These are phyloP conservation scores for Podochytrium sp. DNA, from an alignment of 192 early-diverging fungal genomes.

Conservation along the genomic window DNA sequence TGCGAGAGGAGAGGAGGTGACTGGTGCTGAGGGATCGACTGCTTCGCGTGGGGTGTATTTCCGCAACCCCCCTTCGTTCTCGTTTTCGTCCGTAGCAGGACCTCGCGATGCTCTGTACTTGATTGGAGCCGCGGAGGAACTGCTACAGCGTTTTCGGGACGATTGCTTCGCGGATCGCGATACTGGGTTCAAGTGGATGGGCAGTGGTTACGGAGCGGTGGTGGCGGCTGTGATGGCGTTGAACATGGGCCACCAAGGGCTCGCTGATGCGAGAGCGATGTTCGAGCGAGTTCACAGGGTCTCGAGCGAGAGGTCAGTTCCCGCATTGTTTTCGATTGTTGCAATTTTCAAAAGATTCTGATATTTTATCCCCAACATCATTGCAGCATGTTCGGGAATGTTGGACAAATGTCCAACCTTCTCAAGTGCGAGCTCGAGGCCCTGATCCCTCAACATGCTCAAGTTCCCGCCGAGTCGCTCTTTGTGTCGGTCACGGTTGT, in stretches of 20 bases:
- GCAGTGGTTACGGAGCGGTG: constrained; percentile 26
- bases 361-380: neutral
- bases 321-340: neutral
- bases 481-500: constrained; percentile 24
- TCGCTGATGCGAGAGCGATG: neutral
- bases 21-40: neutral
- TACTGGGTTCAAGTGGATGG: constrained; percentile 22
- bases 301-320: constrained; percentile 14
- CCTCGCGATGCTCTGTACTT: constrained; percentile 25
- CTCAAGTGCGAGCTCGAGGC: neutral
- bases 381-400: neutral
- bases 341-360: neutral
- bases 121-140: constrained; percentile 25
- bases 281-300: constrained; percentile 12
- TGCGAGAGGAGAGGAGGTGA: neutral
- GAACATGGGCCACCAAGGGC: neutral
- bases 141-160: constrained; percentile 13
- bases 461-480: constrained; percentile 3
- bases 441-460: constrained; percentile 13
- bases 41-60: neutral
- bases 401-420: constrained; percentile 13
- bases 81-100: constrained; percentile 18
- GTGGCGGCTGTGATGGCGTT: constrained; percentile 40
- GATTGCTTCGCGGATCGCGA: constrained; percentile 1
- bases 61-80: constrained; percentile 14